Evolutionary conservation across 164 flowering plant genomes (phyloP).

Genomic region (Stephania yunnanensis): DNA sequence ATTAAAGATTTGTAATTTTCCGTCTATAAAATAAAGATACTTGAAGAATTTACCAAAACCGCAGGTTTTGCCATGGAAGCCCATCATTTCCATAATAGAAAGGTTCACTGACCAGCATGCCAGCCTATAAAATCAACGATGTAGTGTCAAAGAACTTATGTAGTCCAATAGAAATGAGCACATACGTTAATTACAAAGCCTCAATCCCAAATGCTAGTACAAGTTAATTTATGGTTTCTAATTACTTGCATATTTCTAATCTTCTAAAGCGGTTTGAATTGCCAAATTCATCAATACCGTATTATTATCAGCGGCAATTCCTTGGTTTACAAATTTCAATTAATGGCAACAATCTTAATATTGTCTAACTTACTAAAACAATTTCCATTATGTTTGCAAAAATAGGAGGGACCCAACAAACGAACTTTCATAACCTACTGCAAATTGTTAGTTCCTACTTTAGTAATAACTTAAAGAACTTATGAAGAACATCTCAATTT

Average conservation of each 20-base stretch:
- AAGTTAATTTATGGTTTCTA: neutral
- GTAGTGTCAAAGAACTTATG: neutral
- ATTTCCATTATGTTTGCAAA: neutral
- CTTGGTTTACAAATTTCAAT: neutral
- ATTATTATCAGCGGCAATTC: neutral
- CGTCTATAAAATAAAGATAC: neutral
- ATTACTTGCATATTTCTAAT: neutral
- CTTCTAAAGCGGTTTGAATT: neutral
- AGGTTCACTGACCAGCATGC: constrained; percentile 76
- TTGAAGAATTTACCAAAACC: constrained; percentile 63
- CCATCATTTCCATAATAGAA: constrained; percentile 71
- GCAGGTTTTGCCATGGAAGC: constrained; percentile 94
- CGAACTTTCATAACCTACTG: neutral
- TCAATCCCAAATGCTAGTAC: no score
- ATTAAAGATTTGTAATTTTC: no score
- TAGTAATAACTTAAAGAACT: neutral
- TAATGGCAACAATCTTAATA: neutral
- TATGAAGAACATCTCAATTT: neutral
- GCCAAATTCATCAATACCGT: neutral
- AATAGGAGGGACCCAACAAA: neutral
- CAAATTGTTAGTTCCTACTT: neutral
- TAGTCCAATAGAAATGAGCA: neutral
- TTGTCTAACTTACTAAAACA: neutral
- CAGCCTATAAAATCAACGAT: constrained; percentile 47
- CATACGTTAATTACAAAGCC: neutral